phyloP scores from a whole-genome alignment of 2,329 filamentous ascomycete species.

The Pestalotiopsis sp. region DNA sequence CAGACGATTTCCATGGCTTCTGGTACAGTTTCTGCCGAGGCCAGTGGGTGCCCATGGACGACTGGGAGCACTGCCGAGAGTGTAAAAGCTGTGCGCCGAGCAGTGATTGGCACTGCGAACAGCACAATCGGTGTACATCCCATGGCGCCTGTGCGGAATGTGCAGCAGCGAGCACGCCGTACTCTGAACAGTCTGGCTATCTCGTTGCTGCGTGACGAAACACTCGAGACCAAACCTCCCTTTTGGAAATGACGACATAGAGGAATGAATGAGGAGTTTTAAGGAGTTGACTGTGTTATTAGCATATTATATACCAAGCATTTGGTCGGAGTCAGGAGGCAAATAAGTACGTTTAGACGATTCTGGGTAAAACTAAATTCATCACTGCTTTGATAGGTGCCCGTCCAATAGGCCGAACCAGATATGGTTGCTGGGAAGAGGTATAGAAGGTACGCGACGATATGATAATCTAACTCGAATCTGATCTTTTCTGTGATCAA shows the following conservation, averaged over 20 bases:
- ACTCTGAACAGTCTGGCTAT: constrained; percentile 19
- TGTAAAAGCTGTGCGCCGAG: constrained; percentile 30
- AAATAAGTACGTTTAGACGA: constrained; percentile 7
- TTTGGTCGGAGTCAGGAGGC: constrained; percentile 9
- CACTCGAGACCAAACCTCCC: background rate
- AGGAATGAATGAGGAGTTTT: constrained; percentile 12
- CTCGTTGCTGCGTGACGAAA: constrained; percentile 7
- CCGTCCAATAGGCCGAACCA: background rate
- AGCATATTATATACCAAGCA: constrained; percentile 11
- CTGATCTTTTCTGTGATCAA: background rate
- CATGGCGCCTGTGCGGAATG: constrained; percentile 31
- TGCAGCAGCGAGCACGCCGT: constrained; percentile 20
- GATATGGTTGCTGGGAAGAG: background rate
- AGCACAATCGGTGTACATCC: constrained; percentile 31
- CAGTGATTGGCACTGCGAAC: constrained; percentile 34
- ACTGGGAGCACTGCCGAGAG: constrained; percentile 33
- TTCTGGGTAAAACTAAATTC: background rate
- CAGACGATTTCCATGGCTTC: constrained; percentile 31
- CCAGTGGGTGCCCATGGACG: constrained; percentile 28
- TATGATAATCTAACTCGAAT: background rate
- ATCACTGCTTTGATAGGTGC: background rate
- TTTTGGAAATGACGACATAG: constrained; percentile 6
- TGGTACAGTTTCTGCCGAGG: constrained; percentile 35
- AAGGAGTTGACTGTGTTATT: constrained; percentile 7
- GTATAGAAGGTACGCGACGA: background rate